phyloP scores from a whole-genome alignment of 2,329 filamentous ascomycete species.

The Fusarium hainanense region DNA sequence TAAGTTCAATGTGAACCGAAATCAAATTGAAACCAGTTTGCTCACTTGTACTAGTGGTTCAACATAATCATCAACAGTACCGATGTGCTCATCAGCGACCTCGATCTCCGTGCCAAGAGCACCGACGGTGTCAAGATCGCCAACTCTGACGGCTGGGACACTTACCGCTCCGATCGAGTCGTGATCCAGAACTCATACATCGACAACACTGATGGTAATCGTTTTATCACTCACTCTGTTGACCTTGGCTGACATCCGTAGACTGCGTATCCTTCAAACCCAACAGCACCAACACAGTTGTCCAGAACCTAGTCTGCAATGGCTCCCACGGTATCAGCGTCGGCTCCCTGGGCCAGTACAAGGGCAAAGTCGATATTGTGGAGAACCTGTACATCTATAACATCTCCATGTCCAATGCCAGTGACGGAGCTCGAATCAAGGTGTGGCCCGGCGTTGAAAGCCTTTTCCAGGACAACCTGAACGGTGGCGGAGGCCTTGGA shows the following conservation, averaged over 20 bases:
- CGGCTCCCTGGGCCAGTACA: conserved; percentile 77
- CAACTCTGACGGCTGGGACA: conserved; percentile 76
- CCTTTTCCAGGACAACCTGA: conserved; percentile 59
- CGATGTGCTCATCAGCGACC: conserved; percentile 71
- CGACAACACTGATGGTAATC: conserved; percentile 43
- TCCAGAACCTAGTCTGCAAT: conserved; percentile 75
- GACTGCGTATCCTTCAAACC: conserved; percentile 81
- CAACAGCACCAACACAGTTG: conserved; percentile 74
- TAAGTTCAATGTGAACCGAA: conserved; percentile 5
- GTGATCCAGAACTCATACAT: conserved; percentile 75
- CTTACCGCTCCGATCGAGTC: conserved; percentile 69
- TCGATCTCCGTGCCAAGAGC: conserved; percentile 64
- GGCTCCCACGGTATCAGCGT: conserved; percentile 79
- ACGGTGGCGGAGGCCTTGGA: conserved; percentile 66
- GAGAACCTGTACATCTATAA: conserved; percentile 75
- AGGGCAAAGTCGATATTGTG: conserved; percentile 71
- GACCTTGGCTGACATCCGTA: neutral
- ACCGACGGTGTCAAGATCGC: conserved; percentile 40
- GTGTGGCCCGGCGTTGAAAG: conserved; percentile 70
- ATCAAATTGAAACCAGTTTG: fast-evolving
- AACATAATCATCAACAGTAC: conserved; percentile 74
- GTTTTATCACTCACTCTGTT: too few species aligned
- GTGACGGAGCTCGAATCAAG: conserved; percentile 77
- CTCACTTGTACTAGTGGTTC: conserved; percentile 46
- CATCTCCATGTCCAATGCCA: conserved; percentile 67